Evolutionary conservation across 768 basidiomycete species (phyloP).

Genomic region (Suillus spraguei): DNA sequence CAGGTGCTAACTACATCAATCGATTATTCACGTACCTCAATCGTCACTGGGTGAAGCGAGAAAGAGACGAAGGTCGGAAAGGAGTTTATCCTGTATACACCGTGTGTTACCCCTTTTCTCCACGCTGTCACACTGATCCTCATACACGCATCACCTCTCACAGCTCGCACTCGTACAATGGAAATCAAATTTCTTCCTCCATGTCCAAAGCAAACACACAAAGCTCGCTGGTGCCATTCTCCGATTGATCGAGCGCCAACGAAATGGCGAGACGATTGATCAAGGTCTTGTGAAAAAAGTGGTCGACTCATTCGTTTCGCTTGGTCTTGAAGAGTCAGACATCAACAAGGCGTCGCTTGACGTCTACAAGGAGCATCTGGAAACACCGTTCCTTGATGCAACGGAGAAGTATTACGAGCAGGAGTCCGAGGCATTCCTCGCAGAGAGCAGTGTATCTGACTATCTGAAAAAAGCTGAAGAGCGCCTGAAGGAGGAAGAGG

Average conservation of each 20-base stretch:
- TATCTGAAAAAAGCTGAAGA: conserved; percentile 96
- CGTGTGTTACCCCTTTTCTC: conserved; percentile 46
- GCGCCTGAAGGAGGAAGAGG: conserved; percentile 90
- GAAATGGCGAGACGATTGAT: conserved; percentile 94
- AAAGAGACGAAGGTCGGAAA: conserved; percentile 95
- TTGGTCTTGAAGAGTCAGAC: conserved; percentile 91
- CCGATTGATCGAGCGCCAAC: conserved; percentile 87
- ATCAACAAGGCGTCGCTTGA: conserved; percentile 92
- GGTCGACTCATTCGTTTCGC: conserved; percentile 92
- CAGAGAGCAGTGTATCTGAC: conserved; percentile 87
- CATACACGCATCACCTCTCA: conserved; percentile 8
- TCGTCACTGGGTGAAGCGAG: conserved; percentile 98
- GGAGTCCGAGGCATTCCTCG: conserved; percentile 90
- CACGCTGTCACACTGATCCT: not conserved
- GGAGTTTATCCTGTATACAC: conserved; percentile 96
- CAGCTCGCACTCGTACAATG: conserved; percentile 96
- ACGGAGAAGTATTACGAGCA: conserved; percentile 92
- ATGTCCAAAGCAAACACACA: conserved; percentile 78
- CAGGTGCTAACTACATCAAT: conserved; percentile 96
- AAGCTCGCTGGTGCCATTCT: conserved; percentile 89
- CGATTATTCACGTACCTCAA: conserved; percentile 97
- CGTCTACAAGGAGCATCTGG: conserved; percentile 91
- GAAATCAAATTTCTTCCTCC: conserved; percentile 88
- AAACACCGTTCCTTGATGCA: conserved; percentile 82
- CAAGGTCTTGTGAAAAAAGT: conserved; percentile 93